Percentiles rank a stretch among this genome's conserved stretches.
Evolutionary conservation across 345 rosid species (phyloP).

Genomic region (Linum usitatissimum): DNA sequence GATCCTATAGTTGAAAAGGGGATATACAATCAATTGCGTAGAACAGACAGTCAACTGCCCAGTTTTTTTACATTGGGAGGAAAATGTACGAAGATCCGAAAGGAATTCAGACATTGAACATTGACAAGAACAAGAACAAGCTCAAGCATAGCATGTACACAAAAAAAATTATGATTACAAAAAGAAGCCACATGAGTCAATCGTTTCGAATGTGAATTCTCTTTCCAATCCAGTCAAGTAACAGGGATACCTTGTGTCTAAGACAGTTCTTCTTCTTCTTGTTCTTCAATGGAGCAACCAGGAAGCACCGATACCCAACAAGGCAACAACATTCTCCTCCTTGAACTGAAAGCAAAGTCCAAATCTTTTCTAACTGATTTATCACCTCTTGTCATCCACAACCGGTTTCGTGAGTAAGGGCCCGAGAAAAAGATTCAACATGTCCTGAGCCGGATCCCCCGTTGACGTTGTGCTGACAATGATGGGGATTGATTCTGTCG

Average conservation of each 20-base stretch:
- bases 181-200: neutral
- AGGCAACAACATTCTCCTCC: slow-evolving; percentile 13
- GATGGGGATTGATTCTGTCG: slow-evolving; percentile 9
- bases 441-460: slow-evolving; percentile 42
- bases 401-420: slow-evolving; percentile 39
- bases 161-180: neutral
- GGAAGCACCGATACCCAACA: too few relatives aligned
- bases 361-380: slow-evolving; percentile 12
- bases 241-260: slow-evolving; percentile 38
- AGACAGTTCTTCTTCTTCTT: slow-evolving; percentile 47
- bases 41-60: neutral
- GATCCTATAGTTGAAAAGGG: neutral
- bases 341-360: slow-evolving; percentile 11
- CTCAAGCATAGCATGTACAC: too few relatives aligned
- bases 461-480: slow-evolving; percentile 14
- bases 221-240: slow-evolving; percentile 23
- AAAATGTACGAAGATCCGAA: neutral
- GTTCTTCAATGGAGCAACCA: slow-evolving; percentile 5
- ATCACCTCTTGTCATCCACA: slow-evolving; percentile 14
- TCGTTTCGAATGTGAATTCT: neutral
- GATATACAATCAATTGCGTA: too few relatives aligned
- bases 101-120: neutral
- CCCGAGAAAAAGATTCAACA: slow-evolving; percentile 48
- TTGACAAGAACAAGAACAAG: neutral
- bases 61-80: neutral